These are phyloP conservation scores for Trichoderma sp. DNA, from an alignment of 2,329 filamentous ascomycete species.

Conservation along the genomic window DNA sequence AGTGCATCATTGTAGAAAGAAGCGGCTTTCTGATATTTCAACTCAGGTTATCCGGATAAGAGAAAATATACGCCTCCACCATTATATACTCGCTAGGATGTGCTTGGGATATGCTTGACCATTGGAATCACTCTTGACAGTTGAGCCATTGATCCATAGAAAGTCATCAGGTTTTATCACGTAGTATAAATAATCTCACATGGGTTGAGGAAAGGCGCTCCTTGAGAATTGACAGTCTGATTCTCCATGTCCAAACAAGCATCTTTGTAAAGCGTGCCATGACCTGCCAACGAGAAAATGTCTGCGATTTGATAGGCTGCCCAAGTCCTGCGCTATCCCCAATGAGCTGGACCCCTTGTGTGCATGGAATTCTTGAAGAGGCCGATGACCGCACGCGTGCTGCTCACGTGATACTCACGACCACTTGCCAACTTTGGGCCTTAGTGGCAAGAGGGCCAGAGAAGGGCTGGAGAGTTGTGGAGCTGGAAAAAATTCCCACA, in stretches of 20 bases:
- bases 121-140: not conserved
- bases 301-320: not conserved
- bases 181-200: not conserved
- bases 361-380: not conserved
- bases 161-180: not conserved
- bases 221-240: not conserved
- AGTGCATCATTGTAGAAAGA: not conserved
- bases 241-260: not conserved
- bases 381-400: not conserved
- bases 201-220: not conserved
- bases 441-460: not conserved
- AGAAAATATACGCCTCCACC: not conserved
- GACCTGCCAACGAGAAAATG: not conserved
- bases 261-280: not conserved
- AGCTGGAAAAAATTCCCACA: constrained; percentile 7
- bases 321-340: not conserved
- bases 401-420: not conserved
- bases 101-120: not conserved
- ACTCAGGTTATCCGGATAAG: not conserved
- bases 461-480: not conserved
- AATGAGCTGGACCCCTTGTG: not conserved
- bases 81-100: not conserved
- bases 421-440: not conserved
- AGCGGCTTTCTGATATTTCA: not conserved
- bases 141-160: not conserved